These are phyloP conservation scores for Leishmania major DNA, from an alignment of 208 protist genomes.

Conservation along the genomic window DNA sequence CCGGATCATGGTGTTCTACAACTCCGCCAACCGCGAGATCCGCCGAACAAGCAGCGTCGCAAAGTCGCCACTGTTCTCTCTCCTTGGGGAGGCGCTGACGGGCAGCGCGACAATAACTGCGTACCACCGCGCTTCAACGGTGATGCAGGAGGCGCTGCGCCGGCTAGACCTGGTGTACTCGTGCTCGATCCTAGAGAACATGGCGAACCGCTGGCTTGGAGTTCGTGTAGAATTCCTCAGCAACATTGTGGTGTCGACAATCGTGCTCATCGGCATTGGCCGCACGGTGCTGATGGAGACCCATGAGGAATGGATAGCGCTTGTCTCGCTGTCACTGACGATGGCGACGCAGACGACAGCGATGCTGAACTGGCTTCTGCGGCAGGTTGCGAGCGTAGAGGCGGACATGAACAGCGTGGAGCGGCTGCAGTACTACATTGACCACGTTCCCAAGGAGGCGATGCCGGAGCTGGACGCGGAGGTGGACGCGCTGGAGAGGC, in stretches of 20 bases:
- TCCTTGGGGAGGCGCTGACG: conserved; percentile 91
- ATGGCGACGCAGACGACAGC: conserved; percentile 36
- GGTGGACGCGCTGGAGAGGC: conserved; percentile 40
- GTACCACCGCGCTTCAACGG: conserved; percentile 42
- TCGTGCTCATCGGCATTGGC: conserved; percentile 50
- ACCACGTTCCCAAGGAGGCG: conserved; percentile 62
- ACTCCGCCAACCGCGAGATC: conserved; percentile 79
- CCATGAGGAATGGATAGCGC: neutral
- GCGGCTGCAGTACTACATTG: conserved; percentile 79
- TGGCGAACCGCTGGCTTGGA: conserved; percentile 87
- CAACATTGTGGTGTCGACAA: conserved; percentile 57
- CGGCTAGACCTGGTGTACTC: conserved; percentile 57
- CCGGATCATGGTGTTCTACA: conserved; percentile 90
- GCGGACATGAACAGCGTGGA: conserved; percentile 89
- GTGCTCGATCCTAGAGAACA: conserved; percentile 47
- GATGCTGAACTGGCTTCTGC: conserved; percentile 39
- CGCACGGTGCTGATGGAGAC: neutral
- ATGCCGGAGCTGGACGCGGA: conserved; percentile 28
- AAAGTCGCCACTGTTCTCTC: conserved; percentile 87
- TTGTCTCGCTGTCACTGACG: conserved; percentile 47
- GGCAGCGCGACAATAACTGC: conserved; percentile 88
- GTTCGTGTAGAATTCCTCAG: conserved; percentile 92
- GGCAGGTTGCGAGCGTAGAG: conserved; percentile 60
- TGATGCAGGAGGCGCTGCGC: conserved; percentile 39
- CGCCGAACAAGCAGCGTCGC: conserved; percentile 86